Conservation (phyloP, 192 early-diverging fungal genomes). For the Phycomyces nitens region DNA sequence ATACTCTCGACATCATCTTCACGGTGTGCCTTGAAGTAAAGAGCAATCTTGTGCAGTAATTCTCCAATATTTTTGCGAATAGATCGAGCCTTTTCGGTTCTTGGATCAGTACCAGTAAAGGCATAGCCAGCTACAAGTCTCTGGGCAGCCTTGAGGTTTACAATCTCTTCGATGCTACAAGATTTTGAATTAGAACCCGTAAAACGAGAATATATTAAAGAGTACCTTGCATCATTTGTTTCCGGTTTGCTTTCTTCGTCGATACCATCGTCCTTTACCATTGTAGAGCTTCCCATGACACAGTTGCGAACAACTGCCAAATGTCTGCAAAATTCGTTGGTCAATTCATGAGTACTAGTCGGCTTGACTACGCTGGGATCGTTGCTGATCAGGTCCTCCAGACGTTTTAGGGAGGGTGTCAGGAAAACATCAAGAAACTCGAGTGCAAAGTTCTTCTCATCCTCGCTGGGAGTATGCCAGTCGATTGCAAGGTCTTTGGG, state of each 20-base stretch:
- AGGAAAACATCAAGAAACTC: slow-evolving; percentile 58
- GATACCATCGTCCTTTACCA: slow-evolving; percentile 55
- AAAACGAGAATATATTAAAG: too few relatives aligned
- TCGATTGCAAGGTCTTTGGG: slow-evolving; percentile 52
- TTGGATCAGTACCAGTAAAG: slow-evolving; percentile 57
- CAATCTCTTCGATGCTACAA: slow-evolving; percentile 3
- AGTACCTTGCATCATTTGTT: slow-evolving; percentile 13
- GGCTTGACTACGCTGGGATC: slow-evolving; percentile 23
- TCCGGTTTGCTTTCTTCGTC: slow-evolving; percentile 24
- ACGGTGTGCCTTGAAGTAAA: slow-evolving; percentile 44
- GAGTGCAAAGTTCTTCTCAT: slow-evolving; percentile 66
- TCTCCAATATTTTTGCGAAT: slow-evolving; percentile 54
- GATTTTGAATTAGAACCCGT: too few relatives aligned
- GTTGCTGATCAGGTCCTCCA: slow-evolving; percentile 41
- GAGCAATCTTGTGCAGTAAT: slow-evolving; percentile 49
- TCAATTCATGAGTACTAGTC: slow-evolving; percentile 24
- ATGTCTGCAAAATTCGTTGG: slow-evolving; percentile 53
- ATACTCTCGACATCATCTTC: slow-evolving; percentile 80
- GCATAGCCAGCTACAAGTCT: slow-evolving; percentile 61
- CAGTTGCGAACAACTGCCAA: slow-evolving; percentile 49
- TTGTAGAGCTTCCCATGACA: slow-evolving; percentile 47
- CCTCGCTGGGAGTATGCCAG: slow-evolving; percentile 76
- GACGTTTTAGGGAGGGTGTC: slow-evolving; percentile 33
- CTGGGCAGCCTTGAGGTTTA: slow-evolving; percentile 8
- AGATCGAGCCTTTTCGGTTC: slow-evolving; percentile 40